Conservation (phyloP, 495 filamentous ascomycete species). For the Penicillium lagena region DNA sequence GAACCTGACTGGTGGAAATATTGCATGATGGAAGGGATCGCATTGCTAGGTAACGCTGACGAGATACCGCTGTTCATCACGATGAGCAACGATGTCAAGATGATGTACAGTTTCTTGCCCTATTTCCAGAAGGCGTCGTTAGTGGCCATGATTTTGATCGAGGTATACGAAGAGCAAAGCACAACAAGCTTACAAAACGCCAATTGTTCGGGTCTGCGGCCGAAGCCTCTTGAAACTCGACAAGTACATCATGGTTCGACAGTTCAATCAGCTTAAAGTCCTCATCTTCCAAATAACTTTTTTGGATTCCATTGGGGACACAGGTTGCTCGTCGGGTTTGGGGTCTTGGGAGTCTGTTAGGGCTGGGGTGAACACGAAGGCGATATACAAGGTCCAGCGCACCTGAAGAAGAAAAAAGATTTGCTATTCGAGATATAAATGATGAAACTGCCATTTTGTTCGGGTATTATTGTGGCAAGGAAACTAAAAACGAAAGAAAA, state of each 20-base stretch:
- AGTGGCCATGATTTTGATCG: background rate
- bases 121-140: conserved; percentile 6
- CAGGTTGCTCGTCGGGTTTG: conserved; percentile 1
- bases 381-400: background rate
- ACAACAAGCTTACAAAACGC: conserved; percentile 18
- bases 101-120: conserved; percentile 52
- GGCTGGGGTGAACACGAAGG: background rate
- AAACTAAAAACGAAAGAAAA: background rate
- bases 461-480: background rate
- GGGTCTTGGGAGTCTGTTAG: conserved; percentile 9
- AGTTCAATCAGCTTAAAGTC: conserved; percentile 18
- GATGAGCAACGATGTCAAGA: conserved; percentile 48
- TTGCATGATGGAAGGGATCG: conserved; percentile 45
- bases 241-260: conserved; percentile 17
- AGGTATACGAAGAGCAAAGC: too few species aligned
- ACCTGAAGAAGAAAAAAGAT: conserved; percentile 9
- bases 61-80: conserved; percentile 72
- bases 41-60: conserved; percentile 60
- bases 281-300: background rate
- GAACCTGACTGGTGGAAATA: conserved; percentile 30
- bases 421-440: conserved; percentile 1
- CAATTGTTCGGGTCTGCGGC: conserved; percentile 23
- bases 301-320: conserved; percentile 2
- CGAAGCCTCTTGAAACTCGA: conserved; percentile 26
- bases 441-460: too few species aligned